A percentile compares a stretch with the other conserved stretches of the same genome.
Evolutionary conservation across 2,329 filamentous ascomycete species (phyloP).

Genomic region (Apiospora pterosperma): DNA sequence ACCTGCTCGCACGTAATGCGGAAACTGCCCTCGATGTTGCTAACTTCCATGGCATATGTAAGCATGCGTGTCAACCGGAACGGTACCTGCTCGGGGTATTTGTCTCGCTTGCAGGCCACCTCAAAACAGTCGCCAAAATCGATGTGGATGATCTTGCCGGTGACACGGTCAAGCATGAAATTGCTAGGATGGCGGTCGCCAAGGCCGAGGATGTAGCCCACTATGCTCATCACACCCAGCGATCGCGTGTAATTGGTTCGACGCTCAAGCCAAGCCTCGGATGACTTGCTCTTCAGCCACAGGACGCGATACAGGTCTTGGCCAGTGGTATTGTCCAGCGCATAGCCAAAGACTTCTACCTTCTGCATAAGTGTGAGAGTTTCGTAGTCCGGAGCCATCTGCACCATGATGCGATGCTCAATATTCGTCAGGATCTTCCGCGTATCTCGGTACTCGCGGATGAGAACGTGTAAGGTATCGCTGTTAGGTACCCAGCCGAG

Average conservation of each 20-base stretch:
- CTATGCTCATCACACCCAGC: constrained; percentile 99
- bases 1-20: constrained; percentile 97
- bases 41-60: constrained; percentile 99
- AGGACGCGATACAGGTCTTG: constrained; percentile 97
- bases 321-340: constrained; percentile 96
- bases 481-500: constrained; percentile 97
- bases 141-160: constrained; percentile 96
- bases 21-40: constrained; percentile 98
- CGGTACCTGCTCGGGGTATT: constrained; percentile 94
- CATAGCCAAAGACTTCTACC: constrained; percentile 98
- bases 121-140: constrained; percentile 99
- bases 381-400: constrained; percentile 99
- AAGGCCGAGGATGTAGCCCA: constrained; percentile 97
- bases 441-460: constrained; percentile 95
- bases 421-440: constrained; percentile 98
- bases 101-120: constrained; percentile 98
- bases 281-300: constrained; percentile 98
- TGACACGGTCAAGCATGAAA: constrained; percentile 92
- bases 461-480: constrained; percentile 93
- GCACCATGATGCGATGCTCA: constrained; percentile 98
- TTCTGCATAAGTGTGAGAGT: constrained; percentile 99
- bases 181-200: constrained; percentile 98
- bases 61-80: constrained; percentile 98
- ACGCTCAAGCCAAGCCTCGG: constrained; percentile 94
- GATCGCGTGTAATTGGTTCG: constrained; percentile 99